Conservation (phyloP, 1,284 basidiomycete genomes). For the Malassezia nana region DNA sequence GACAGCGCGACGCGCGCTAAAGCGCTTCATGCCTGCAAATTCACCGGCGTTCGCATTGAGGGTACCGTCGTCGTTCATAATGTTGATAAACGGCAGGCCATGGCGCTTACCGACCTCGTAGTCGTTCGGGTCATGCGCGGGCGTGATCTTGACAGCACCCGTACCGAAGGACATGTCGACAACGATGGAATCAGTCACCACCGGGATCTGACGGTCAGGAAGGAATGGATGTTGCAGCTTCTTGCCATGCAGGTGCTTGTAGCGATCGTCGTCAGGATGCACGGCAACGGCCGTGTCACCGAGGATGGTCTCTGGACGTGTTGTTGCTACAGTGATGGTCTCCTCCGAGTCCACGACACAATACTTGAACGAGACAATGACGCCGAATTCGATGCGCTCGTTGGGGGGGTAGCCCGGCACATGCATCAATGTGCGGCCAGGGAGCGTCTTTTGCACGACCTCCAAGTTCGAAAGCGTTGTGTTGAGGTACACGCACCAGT, state of each 20-base stretch:
- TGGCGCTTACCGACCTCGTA: slow-evolving; percentile 88
- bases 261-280: slow-evolving; percentile 85
- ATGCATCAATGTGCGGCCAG: slow-evolving; percentile 72
- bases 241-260: slow-evolving; percentile 91
- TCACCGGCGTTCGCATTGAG: slow-evolving; percentile 81
- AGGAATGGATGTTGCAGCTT: slow-evolving; percentile 84
- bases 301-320: slow-evolving; percentile 96
- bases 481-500: slow-evolving; percentile 94
- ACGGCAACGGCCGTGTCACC: slow-evolving; percentile 96
- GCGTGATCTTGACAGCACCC: slow-evolving; percentile 98
- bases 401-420: slow-evolving; percentile 90
- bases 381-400: slow-evolving; percentile 94
- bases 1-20: slow-evolving; percentile 79
- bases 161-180: slow-evolving; percentile 97
- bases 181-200: slow-evolving; percentile 70
- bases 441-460: slow-evolving; percentile 89
- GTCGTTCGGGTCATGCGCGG: slow-evolving; percentile 97
- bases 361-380: slow-evolving; percentile 90
- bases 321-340: slow-evolving; percentile 85
- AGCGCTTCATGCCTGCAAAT: slow-evolving; percentile 68
- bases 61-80: slow-evolving; percentile 94
- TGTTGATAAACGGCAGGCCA: slow-evolving; percentile 84
- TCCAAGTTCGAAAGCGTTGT: slow-evolving; percentile 95
- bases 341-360: slow-evolving; percentile 77
- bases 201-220: slow-evolving; percentile 67